Conservation (phyloP, 345 rosid species). For the Schrenkiella parvula region DNA sequence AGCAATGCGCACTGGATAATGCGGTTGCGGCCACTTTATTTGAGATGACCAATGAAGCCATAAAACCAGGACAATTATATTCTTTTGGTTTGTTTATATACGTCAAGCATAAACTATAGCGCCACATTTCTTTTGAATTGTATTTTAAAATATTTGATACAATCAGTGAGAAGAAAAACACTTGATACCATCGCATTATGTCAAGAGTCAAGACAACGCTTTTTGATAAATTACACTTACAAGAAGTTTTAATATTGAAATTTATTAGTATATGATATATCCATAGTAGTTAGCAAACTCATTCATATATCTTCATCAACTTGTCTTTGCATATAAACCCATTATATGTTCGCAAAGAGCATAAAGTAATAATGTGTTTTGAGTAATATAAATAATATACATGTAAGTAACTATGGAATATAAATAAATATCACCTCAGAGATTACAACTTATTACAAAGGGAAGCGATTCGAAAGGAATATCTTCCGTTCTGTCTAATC, state of each 20-base stretch:
- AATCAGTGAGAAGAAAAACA: conserved; percentile 11
- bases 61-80: conserved; percentile 32
- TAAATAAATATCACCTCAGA: conserved; percentile 28
- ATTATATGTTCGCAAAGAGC: conserved; percentile 6
- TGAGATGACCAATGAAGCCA: conserved; percentile 30
- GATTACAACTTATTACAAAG: conserved; percentile 33
- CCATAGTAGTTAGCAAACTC: conserved; percentile 10
- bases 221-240: conserved; percentile 5
- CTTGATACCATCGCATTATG: conserved; percentile 26
- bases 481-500: conserved; percentile 39
- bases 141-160: conserved; percentile 11
- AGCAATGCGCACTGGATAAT: conserved; percentile 23
- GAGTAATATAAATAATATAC: conserved; percentile 9
- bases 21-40: conserved; percentile 35
- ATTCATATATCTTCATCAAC: conserved; percentile 27
- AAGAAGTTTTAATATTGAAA: conserved; percentile 24
- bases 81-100: conserved; percentile 29
- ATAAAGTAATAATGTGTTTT: conserved; percentile 12
- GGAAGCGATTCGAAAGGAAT: conserved; percentile 58
- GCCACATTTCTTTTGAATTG: conserved; percentile 5
- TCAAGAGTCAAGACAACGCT: conserved; percentile 16
- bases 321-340: conserved; percentile 13
- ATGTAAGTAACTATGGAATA: conserved; percentile 37
- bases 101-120: conserved; percentile 11
- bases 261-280: conserved; percentile 21